Evolutionary conservation across 306 rosid species (phyloP).

Genomic region (Carpinus viminea): DNA sequence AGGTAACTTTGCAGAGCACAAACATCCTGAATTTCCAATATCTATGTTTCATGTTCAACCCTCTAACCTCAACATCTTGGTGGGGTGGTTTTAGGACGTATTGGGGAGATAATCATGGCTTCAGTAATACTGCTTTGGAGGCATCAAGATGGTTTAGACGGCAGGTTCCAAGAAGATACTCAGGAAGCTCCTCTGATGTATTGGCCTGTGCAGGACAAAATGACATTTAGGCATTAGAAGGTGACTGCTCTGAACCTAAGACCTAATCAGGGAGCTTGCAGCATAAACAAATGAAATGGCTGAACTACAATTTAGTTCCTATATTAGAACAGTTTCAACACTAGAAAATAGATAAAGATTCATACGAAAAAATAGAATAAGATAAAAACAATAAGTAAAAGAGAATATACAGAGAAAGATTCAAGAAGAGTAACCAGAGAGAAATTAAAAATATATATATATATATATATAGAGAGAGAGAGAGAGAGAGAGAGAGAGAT

Average conservation of each 20-base stretch:
- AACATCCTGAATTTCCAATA: slow-evolving; percentile 25
- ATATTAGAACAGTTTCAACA: neutral
- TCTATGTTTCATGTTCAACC: slow-evolving; percentile 13
- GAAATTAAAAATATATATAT: too few relatives aligned
- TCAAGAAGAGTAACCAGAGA: neutral
- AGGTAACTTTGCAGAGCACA: slow-evolving; percentile 31
- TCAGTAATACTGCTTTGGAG: slow-evolving; percentile 55
- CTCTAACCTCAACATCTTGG: slow-evolving; percentile 13
- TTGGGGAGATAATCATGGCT: slow-evolving; percentile 24
- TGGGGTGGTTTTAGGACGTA: neutral
- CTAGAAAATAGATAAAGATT: neutral
- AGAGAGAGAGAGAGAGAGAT: neutral
- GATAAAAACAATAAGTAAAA: neutral
- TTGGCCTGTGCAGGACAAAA: slow-evolving; percentile 48
- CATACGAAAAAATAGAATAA: neutral
- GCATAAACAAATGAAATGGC: neutral
- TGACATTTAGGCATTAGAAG: neutral
- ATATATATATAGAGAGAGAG: neutral
- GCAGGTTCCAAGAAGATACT: slow-evolving; percentile 82
- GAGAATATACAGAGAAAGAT: neutral
- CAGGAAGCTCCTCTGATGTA: slow-evolving; percentile 83
- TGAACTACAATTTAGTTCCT: neutral
- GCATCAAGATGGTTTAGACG: slow-evolving; percentile 74
- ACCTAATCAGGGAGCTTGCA: neutral
- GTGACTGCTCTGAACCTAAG: neutral